phyloP scores from a whole-genome alignment of 148 eudicot species.

The Chenopodium formosanum region DNA sequence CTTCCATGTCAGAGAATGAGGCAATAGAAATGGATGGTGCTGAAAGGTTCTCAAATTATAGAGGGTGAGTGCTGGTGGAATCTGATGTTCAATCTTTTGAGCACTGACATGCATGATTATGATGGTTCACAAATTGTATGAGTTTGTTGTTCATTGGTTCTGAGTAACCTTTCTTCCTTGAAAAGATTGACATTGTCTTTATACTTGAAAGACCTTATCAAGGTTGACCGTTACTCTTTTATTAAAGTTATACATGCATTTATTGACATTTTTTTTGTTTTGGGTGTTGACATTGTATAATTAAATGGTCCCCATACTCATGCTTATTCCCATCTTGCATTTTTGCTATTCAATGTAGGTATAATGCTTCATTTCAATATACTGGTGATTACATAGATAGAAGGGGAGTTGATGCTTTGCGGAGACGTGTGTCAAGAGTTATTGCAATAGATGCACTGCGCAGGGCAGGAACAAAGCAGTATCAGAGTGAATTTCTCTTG shows the following conservation, averaged over 20 bases:
- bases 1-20: conserved; percentile 81
- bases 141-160: too few species aligned
- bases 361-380: conserved; percentile 66
- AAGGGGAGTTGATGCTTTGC: conserved; percentile 42
- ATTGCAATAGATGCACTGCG: conserved; percentile 71
- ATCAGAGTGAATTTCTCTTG: conserved; percentile 45
- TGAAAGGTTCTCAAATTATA: conserved; percentile 67
- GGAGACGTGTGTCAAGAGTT: conserved; percentile 70
- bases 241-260: too few species aligned
- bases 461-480: conserved; percentile 62
- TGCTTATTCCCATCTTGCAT: neutral
- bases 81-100: neutral
- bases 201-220: too few species aligned
- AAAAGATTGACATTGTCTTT: too few species aligned
- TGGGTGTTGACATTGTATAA: too few species aligned
- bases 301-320: neutral
- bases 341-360: conserved; percentile 34
- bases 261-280: too few species aligned
- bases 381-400: conserved; percentile 55
- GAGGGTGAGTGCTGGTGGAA: conserved; percentile 47
- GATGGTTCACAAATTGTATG: too few species aligned
- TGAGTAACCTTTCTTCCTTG: too few species aligned
- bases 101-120: neutral
- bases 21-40: conserved; percentile 81
- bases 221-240: too few species aligned